Evolutionary conservation across 495 filamentous ascomycete species (phyloP).

Genomic region (Venustampulla echinocandica): DNA sequence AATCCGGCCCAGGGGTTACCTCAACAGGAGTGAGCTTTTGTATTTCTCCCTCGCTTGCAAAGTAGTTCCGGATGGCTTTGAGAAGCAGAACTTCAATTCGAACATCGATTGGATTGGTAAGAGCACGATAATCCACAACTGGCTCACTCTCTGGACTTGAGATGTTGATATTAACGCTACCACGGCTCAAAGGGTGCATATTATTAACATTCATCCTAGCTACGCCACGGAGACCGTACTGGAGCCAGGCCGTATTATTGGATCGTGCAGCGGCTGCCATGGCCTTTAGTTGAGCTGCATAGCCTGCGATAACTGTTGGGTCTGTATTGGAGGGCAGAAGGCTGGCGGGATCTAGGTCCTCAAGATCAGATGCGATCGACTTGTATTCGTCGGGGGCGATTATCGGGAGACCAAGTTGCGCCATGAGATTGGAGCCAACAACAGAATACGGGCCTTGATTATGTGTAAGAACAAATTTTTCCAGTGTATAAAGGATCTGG

Average conservation of each 20-base stretch:
- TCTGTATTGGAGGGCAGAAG: constrained; percentile 28
- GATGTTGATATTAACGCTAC: constrained; percentile 37
- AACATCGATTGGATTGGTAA: constrained; percentile 40
- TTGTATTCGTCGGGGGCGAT: constrained; percentile 24
- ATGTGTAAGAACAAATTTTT: neutral
- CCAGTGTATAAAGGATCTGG: neutral
- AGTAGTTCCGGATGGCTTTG: constrained; percentile 26
- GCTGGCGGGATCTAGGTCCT: constrained; percentile 24
- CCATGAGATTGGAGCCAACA: neutral
- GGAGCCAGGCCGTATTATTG: constrained; percentile 31
- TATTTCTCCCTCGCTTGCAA: neutral
- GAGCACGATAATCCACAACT: constrained; percentile 38
- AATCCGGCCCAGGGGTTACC: constrained; percentile 1
- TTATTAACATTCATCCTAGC: constrained; percentile 21
- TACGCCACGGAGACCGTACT: neutral
- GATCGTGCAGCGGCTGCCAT: constrained; percentile 30
- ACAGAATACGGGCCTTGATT: neutral
- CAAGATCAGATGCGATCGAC: constrained; percentile 26
- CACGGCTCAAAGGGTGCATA: constrained; percentile 37
- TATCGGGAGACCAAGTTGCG: constrained; percentile 18
- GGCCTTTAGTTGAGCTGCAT: constrained; percentile 36
- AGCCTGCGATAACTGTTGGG: constrained; percentile 30
- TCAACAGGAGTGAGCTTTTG: neutral
- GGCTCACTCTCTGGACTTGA: constrained; percentile 28
- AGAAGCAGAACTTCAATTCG: constrained; percentile 34